Conservation (phyloP, 2,329 filamentous ascomycete genomes). For the Aspergillaceae sp. region DNA sequence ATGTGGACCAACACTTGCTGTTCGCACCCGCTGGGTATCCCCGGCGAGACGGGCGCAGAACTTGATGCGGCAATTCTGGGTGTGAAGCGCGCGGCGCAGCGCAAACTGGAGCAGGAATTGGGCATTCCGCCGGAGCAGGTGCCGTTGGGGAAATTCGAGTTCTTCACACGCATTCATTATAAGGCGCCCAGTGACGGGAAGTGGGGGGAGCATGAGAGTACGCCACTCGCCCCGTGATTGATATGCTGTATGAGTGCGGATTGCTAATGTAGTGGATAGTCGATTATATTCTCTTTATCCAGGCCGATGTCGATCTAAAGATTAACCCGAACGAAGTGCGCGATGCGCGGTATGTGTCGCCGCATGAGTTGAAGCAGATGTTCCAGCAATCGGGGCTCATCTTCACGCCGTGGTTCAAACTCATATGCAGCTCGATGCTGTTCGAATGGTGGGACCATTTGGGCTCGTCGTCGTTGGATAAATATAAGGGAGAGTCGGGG, state of each 20-base stretch:
- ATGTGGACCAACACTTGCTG: constrained; percentile 99
- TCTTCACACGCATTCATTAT: constrained; percentile 95
- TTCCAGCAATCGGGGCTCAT: constrained; percentile 71
- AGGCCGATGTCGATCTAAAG: constrained; percentile 71
- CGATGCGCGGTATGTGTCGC: constrained; percentile 73
- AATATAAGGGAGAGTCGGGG: constrained; percentile 75
- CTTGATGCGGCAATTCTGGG: constrained; percentile 72
- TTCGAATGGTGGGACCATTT: constrained; percentile 96
- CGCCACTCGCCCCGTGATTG: constrained; percentile 27
- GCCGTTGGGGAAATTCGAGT: constrained; percentile 81
- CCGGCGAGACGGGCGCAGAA: constrained; percentile 79
- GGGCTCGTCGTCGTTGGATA: constrained; percentile 63
- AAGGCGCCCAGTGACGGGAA: constrained; percentile 93
- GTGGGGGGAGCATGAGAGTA: constrained; percentile 98
- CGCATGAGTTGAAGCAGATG: constrained; percentile 72
- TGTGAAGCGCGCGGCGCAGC: constrained; percentile 82
- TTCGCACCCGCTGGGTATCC: constrained; percentile 88
- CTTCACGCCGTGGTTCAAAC: constrained; percentile 98
- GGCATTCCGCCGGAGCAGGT: constrained; percentile 86
- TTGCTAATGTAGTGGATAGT: constrained; percentile 45
- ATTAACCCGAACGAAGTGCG: constrained; percentile 82
- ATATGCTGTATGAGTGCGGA: background rate
- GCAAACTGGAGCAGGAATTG: constrained; percentile 90
- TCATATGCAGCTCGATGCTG: constrained; percentile 95
- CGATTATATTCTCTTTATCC: constrained; percentile 98